phyloP scores from a whole-genome alignment of 805 yeast species.

The Schizosaccharomyces osmophilus region DNA sequence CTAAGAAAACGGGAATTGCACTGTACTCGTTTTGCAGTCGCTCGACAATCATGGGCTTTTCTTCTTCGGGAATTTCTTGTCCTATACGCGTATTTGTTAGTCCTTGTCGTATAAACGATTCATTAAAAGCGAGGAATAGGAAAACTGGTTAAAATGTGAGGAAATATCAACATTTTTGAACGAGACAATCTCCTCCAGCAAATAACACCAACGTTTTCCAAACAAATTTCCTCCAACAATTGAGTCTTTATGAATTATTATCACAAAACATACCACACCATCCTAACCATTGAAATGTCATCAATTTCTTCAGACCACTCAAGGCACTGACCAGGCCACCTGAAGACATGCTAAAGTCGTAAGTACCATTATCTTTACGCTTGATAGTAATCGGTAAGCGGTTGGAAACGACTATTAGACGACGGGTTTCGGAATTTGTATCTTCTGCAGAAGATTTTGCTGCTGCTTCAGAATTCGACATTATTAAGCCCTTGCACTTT shows the following conservation, averaged over 20 bases:
- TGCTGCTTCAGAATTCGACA: neutral
- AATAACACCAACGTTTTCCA: neutral
- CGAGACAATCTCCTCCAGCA: neutral
- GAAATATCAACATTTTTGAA: neutral
- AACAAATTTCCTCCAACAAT: neutral
- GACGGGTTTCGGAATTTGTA: neutral
- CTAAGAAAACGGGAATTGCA: slow-evolving; percentile 70
- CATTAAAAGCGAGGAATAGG: neutral
- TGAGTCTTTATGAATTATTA: neutral
- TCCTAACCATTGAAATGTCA: slow-evolving; percentile 88
- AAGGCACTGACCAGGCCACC: slow-evolving; percentile 94
- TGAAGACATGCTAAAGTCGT: slow-evolving; percentile 74
- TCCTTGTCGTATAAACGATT: neutral
- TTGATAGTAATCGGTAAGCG: slow-evolving; percentile 84
- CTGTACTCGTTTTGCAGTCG: slow-evolving; percentile 58
- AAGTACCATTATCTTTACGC: slow-evolving; percentile 34
- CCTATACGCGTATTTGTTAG: slow-evolving; percentile 2
- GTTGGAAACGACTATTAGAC: slow-evolving; percentile 60
- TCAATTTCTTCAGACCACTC: slow-evolving; percentile 63
- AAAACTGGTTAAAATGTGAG: neutral
- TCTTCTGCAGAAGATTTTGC: neutral
- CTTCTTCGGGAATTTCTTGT: slow-evolving; percentile 56
- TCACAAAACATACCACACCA: slow-evolving; percentile 47
- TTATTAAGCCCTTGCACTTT: neutral
- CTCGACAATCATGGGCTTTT: slow-evolving; percentile 38